Conservation (phyloP, 2,329 filamentous ascomycete species). For the Neospermospora avenae region DNA sequence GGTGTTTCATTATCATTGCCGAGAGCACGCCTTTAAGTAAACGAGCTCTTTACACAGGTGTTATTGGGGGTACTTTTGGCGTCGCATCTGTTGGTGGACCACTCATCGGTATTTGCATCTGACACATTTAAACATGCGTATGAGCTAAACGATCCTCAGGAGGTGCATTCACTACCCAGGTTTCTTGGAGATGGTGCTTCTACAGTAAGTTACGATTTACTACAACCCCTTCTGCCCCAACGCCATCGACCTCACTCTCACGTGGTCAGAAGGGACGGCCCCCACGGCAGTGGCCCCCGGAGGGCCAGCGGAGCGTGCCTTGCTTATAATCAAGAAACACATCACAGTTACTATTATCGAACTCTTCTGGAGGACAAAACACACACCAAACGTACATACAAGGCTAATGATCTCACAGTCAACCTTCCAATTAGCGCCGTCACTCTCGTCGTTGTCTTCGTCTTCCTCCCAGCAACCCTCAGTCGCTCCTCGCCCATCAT, state of each 20-base stretch:
- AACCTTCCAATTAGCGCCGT: slow-evolving; percentile 36
- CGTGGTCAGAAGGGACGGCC: too few species aligned
- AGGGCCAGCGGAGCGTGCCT: too few species aligned
- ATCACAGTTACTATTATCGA: too few species aligned
- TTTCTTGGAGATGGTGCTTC: slow-evolving; percentile 37
- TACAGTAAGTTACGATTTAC: too few species aligned
- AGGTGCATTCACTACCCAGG: slow-evolving; percentile 35
- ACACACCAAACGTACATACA: too few species aligned
- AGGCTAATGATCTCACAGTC: background rate
- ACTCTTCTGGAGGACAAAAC: too few species aligned
- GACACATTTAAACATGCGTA: background rate
- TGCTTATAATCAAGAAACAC: too few species aligned
- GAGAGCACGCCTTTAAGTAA: slow-evolving; percentile 7
- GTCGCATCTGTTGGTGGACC: slow-evolving; percentile 30
- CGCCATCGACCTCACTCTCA: too few species aligned
- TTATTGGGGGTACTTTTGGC: slow-evolving; percentile 29
- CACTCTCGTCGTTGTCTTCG: background rate
- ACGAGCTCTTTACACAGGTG: slow-evolving; percentile 4
- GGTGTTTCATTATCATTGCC: slow-evolving; percentile 10
- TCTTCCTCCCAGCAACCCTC: slow-evolving; percentile 4
- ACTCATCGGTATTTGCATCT: slow-evolving; percentile 27
- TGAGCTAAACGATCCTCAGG: background rate
- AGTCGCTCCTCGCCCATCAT: background rate
- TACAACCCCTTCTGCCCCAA: too few species aligned
- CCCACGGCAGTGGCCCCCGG: too few species aligned